Percentiles rank a stretch among this genome's conserved stretches.
These are phyloP conservation scores for Cordyceps cicadae DNA, from an alignment of 2,329 filamentous ascomycete genomes.

Conservation along the genomic window DNA sequence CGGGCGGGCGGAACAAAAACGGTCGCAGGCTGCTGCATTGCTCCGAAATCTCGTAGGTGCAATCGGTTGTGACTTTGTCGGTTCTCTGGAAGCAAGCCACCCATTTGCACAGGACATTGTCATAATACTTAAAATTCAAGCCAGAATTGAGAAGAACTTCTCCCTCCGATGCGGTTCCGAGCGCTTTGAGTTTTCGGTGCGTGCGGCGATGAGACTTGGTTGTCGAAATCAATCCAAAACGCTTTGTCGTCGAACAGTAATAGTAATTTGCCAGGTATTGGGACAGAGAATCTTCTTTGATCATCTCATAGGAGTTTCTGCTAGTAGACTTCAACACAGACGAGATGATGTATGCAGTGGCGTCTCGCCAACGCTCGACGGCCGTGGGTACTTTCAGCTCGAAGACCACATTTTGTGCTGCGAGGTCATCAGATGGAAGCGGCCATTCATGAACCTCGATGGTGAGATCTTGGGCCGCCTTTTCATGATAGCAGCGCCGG, in stretches of 20 bases:
- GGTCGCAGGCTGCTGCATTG: neutral
- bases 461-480: neutral
- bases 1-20: neutral
- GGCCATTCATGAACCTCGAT: slow-evolving; percentile 9
- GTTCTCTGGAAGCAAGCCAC: neutral
- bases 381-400: neutral
- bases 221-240: neutral
- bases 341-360: neutral
- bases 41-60: neutral
- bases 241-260: accelerated
- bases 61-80: neutral
- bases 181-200: neutral
- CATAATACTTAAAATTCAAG: neutral
- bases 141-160: neutral
- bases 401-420: neutral
- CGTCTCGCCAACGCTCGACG: neutral
- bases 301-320: neutral
- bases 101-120: neutral
- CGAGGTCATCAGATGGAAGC: neutral
- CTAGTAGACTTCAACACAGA: neutral
- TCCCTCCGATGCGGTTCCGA: neutral
- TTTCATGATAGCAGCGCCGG: neutral
- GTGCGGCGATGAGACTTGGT: neutral
- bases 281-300: neutral
- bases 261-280: neutral